Percentiles rank a stretch among this genome's conserved stretches.
These are phyloP conservation scores for Starmerella apis DNA, from an alignment of 805 yeast genomes.

Conservation along the genomic window DNA sequence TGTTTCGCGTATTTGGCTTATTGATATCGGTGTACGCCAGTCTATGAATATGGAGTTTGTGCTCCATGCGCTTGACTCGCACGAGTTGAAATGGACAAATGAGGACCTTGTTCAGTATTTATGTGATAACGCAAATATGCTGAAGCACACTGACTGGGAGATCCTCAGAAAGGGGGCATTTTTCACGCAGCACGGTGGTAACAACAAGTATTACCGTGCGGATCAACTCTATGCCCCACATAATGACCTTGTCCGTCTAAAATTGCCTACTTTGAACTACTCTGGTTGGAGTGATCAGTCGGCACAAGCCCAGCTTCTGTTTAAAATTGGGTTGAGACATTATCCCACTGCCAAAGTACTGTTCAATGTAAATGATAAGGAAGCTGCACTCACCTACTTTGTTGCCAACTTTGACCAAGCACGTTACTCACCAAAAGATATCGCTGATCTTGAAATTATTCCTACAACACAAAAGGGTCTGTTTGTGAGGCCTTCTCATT, in stretches of 20 bases:
- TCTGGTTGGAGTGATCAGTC: constrained; percentile 25
- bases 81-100: constrained; percentile 30
- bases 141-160: constrained; percentile 30
- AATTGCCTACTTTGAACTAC: constrained; percentile 29
- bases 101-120: constrained; percentile 32
- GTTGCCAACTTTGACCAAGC: constrained; percentile 25
- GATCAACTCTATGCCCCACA: constrained; percentile 30
- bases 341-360: constrained; percentile 27
- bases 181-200: constrained; percentile 22
- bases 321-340: constrained; percentile 28
- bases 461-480: constrained; percentile 19
- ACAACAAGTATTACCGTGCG: background rate
- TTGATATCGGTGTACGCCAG: constrained; percentile 31
- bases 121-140: constrained; percentile 23
- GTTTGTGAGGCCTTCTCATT: constrained; percentile 22
- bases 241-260: constrained; percentile 24
- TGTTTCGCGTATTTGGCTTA: constrained; percentile 25
- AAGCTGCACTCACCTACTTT: constrained; percentile 28
- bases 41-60: constrained; percentile 35
- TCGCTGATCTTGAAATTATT: constrained; percentile 15
- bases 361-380: constrained; percentile 18
- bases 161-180: constrained; percentile 28
- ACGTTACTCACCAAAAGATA: constrained; percentile 13
- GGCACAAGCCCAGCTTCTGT: constrained; percentile 28
- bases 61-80: constrained; percentile 28